Base-by-base conservation (phyloP, 2,329 filamentous ascomycete species). In the Penicillium sp. region DNA sequence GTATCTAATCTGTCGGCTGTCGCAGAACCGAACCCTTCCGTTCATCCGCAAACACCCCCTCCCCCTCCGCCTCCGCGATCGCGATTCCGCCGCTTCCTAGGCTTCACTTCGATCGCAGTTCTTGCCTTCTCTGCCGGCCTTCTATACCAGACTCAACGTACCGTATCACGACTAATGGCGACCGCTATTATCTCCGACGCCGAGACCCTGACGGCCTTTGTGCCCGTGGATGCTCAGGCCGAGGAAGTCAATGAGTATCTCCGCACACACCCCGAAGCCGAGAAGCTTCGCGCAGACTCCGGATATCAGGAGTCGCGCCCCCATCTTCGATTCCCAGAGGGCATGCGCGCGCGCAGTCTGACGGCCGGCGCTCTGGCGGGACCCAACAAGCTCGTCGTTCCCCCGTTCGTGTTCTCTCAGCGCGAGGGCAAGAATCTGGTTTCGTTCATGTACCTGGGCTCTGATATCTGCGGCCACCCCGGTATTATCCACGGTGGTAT, bases 401-500 rank as follows among this genome's bases (percentile, higher is more conserved):
- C 94, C 3, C 93, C 94, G 1, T 84, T 92, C 50, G 86, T 87
- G 6, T 98, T 93, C 84, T 84, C 81, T 58, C 90, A 95, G 68
- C 84, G 86, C 24, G 86, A 84, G 30, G 90, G 91, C 57, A 89
- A 88, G 80, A 85, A 84, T 54, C 80, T 91, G 58, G 87, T 93
- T 6, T 86, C 88, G 15, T 85, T 98, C 45, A 85, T 89, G 57
- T 93, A 93, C 74, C 84, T 97, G 0, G 94, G 94, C 1, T 79
- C 84, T 2, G 88, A 91, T 70, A 81, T 98, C 44, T 97, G 92
- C 74, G 94, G 94, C 1, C 93, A 98, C 76, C 91, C 92, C 6
- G 92, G 91, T 2, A 92, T 98, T 65, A 86, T 97, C 7, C 95
- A 98, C 76, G 94, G 94, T 55, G 94, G 94, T 0, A 81, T 97